A percentile compares a stretch with the other conserved stretches of the same genome.
phyloP scores from a whole-genome alignment of 2,329 filamentous ascomycete species.

The Amphichorda felina region DNA sequence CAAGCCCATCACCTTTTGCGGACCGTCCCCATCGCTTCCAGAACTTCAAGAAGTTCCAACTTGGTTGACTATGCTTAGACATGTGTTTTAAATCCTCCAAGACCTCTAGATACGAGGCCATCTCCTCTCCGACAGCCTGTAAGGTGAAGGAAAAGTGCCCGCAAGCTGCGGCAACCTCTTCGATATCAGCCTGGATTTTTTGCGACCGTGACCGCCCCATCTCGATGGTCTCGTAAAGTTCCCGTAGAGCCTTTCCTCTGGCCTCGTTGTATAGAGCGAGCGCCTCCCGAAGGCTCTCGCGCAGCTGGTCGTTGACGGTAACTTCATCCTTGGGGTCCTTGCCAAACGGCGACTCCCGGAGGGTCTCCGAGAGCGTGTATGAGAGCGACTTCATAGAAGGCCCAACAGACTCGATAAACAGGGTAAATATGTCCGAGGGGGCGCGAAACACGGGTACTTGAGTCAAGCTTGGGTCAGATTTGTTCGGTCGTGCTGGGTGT shows the following conservation, averaged over 20 bases:
- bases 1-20: conserved; percentile 8
- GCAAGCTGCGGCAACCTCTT: conserved; percentile 95
- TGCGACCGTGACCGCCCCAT: conserved; percentile 56
- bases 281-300: conserved; percentile 68
- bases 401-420: conserved; percentile 80
- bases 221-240: conserved; percentile 72
- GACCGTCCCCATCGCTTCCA: conserved; percentile 39
- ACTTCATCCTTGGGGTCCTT: conserved; percentile 56
- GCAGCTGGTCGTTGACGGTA: conserved; percentile 66
- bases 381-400: conserved; percentile 96
- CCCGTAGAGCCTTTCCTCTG: conserved; percentile 61
- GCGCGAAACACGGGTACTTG: conserved; percentile 34
- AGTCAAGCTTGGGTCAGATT: conserved; percentile 16
- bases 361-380: conserved; percentile 77
- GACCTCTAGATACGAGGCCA: conserved; percentile 70
- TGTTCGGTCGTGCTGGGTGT: conserved; percentile 6
- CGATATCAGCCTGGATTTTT: conserved; percentile 80
- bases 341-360: conserved; percentile 78
- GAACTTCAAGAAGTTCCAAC: conserved; percentile 80
- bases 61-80: conserved; percentile 47
- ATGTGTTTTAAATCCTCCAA: conserved; percentile 74
- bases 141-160: conserved; percentile 93
- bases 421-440: conserved; percentile 77
- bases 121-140: conserved; percentile 82
- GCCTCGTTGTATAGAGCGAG: conserved; percentile 68